A percentile compares a stretch with the other conserved stretches of the same genome.
Conservation (phyloP, 23 red algal genomes). For the Chondrus crispus region DNA sequence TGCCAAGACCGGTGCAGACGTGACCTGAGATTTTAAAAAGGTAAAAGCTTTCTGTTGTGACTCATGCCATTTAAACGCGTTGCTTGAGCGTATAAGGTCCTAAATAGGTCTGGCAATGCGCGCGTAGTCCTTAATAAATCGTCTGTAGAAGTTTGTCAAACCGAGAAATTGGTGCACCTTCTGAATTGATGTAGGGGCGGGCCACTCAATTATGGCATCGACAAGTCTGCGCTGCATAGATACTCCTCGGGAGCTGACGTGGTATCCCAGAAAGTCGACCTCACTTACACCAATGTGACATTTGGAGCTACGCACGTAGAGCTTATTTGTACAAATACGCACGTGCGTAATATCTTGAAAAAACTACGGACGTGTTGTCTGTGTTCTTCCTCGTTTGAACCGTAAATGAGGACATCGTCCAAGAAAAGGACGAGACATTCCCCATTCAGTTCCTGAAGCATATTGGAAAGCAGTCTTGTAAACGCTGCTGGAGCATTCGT, state of each 20-base stretch:
- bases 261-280: not conserved
- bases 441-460: not conserved
- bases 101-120: not conserved
- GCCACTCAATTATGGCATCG: not conserved
- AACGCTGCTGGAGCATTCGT: slow-evolving; percentile 52
- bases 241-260: not conserved
- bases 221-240: not conserved
- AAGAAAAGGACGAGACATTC: not conserved
- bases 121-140: not conserved
- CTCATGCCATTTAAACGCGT: not conserved
- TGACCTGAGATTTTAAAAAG: not conserved
- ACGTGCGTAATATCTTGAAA: not conserved
- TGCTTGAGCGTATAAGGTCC: too few species aligned
- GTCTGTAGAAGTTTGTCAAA: not conserved
- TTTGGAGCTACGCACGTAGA: not conserved
- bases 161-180: not conserved
- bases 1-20: not conserved
- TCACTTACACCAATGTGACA: not conserved
- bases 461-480: not conserved
- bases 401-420: slow-evolving; percentile 31
- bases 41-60: not conserved
- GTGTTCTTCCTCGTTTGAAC: too few species aligned
- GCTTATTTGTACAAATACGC: not conserved
- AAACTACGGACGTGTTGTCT: not conserved
- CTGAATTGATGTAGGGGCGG: not conserved